Evolutionary conservation across 202 grass and related monocot species (phyloP).

Genomic region (Setaria viridis): DNA sequence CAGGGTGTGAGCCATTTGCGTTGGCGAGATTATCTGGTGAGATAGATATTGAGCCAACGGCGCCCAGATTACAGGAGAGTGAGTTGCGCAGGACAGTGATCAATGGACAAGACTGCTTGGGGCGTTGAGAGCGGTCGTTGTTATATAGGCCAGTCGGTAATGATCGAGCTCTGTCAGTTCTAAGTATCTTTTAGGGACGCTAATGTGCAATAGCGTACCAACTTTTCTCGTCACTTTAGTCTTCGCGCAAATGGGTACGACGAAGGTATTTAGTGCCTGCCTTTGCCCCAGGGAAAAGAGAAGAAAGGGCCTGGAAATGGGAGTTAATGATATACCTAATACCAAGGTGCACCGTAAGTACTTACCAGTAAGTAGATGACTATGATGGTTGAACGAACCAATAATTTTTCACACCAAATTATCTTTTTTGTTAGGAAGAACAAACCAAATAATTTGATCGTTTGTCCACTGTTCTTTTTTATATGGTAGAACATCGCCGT

Average conservation of each 20-base stretch:
- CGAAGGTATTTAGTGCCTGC: neutral
- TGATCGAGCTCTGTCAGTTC: neutral
- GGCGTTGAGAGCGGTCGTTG: neutral
- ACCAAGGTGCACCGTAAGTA: neutral
- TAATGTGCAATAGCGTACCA: neutral
- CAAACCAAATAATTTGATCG: neutral
- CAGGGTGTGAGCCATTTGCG: conserved; percentile 41
- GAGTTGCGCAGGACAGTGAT: neutral
- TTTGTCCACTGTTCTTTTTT: neutral
- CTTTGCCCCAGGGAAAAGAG: conserved; percentile 21
- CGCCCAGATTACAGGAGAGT: neutral
- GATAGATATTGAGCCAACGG: neutral
- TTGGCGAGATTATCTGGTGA: neutral
- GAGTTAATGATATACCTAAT: conserved; percentile 23
- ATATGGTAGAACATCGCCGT: neutral
- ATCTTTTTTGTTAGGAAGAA: too few species aligned
- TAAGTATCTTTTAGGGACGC: neutral
- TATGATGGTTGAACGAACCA: conserved; percentile 35
- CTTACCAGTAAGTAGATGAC: neutral
- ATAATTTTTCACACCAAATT: neutral
- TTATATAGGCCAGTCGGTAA: conserved; percentile 27
- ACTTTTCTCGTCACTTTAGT: neutral
- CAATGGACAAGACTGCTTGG: neutral
- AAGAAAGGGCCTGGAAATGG: neutral
- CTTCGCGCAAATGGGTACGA: neutral